phyloP scores from a whole-genome alignment of 179 eudicot species.

The Camellia oleifera region DNA sequence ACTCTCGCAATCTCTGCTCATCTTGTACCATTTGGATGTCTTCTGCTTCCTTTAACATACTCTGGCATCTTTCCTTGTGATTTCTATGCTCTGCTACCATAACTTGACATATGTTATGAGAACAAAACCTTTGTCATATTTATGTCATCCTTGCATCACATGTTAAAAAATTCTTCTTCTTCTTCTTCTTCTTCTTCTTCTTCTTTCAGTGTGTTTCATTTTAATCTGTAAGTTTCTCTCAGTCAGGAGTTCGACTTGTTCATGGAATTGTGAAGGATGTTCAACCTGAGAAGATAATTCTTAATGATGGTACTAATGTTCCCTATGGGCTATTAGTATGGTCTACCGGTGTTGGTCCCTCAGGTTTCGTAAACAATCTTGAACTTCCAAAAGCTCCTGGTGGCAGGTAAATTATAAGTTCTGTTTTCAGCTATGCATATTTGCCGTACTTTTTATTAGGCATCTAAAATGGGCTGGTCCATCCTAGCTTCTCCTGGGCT shows the following conservation, averaged over 20 bases:
- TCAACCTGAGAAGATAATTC: conserved; percentile 63
- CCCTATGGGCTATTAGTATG: conserved; percentile 96
- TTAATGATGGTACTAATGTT: conserved; percentile 80
- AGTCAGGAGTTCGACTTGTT: conserved; percentile 98
- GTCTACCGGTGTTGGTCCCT: conserved; percentile 99
- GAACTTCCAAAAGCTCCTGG: conserved; percentile 80
- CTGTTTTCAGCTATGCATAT: not conserved
- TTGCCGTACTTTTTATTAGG: not conserved
- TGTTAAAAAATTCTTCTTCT: not conserved
- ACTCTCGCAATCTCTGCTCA: not conserved
- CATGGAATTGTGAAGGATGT: conserved; percentile 96
- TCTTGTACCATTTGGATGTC: not conserved
- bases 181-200: not conserved
- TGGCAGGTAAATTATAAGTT: conserved; percentile 61
- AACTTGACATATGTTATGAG: not conserved
- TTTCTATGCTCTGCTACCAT: not conserved
- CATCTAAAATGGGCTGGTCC: not conserved
- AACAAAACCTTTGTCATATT: not conserved
- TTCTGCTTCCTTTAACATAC: not conserved
- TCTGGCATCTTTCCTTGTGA: not conserved
- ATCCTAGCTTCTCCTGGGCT: too few relatives aligned
- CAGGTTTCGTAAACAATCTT: conserved; percentile 60
- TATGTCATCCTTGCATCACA: not conserved
- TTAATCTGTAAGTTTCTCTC: conserved; percentile 27
- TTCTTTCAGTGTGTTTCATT: conserved; percentile 7